A percentile compares a stretch with the other conserved stretches of the same genome.
Evolutionary conservation across 2,329 filamentous ascomycete species (phyloP).

Genomic region (Amauroascus niger): DNA sequence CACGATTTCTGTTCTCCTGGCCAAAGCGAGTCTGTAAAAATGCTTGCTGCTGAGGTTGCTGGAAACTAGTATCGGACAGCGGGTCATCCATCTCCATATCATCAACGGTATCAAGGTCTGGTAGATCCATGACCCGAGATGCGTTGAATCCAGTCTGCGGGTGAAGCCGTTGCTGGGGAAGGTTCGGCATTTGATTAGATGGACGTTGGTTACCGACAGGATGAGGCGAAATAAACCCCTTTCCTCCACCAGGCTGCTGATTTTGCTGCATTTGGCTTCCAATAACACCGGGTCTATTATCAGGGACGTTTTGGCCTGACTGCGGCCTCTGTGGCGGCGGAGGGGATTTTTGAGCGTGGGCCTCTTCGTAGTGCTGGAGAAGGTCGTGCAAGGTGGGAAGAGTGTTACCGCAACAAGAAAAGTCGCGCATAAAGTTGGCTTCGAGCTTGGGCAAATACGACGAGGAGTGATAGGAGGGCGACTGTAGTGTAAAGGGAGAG

Average conservation of each 20-base stretch:
- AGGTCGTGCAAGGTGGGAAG: conserved; percentile 89
- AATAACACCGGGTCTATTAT: conserved; percentile 7
- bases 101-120: conserved; percentile 32
- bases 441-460: conserved; percentile 95
- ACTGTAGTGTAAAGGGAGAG: conserved; percentile 82
- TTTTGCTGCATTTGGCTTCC: conserved; percentile 19
- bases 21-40: conserved; percentile 54
- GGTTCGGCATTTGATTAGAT: conserved; percentile 14
- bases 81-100: conserved; percentile 97
- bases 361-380: conserved; percentile 91
- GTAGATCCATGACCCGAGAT: conserved; percentile 23
- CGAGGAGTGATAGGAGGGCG: conserved; percentile 92
- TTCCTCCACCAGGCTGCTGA: conserved; percentile 15
- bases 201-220: conserved; percentile 17
- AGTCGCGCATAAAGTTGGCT: conserved; percentile 95
- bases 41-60: conserved; percentile 57
- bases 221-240: conserved; percentile 6
- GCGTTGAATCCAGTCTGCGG: conserved; percentile 17
- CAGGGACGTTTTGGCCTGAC: conserved; percentile 33
- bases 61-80: conserved; percentile 44
- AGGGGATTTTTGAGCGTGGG: conserved; percentile 64
- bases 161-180: conserved; percentile 17
- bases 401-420: conserved; percentile 84
- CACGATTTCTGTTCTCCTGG: conserved; percentile 43
- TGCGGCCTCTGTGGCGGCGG: conserved; percentile 41